phyloP scores from a whole-genome alignment of 2,329 filamentous ascomycete species.

The Didymella arachidicola region DNA sequence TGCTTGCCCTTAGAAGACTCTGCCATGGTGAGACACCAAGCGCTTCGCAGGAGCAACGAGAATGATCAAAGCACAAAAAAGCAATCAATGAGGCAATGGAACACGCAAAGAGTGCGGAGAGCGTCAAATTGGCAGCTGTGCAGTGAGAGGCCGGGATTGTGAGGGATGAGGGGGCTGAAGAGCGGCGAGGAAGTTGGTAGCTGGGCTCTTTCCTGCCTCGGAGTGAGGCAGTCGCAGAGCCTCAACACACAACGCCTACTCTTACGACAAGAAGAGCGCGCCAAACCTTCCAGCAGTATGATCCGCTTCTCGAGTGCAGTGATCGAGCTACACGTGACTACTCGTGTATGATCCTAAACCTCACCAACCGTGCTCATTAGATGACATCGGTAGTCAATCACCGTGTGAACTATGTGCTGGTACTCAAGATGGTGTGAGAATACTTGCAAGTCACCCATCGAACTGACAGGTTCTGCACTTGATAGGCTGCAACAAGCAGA shows the following conservation, averaged over 20 bases:
- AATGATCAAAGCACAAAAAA: not conserved
- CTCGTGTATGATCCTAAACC: not conserved
- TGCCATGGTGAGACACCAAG: constrained; percentile 22
- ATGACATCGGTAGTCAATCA: not conserved
- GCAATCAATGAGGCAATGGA: not conserved
- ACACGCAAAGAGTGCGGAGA: not conserved
- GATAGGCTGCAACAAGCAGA: not conserved
- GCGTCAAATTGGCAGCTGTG: not conserved
- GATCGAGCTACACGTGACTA: not conserved
- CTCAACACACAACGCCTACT: not conserved
- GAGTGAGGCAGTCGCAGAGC: constrained; percentile 26
- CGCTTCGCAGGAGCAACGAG: not conserved
- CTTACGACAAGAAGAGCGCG: not conserved
- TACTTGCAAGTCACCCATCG: not conserved
- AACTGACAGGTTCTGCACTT: not conserved
- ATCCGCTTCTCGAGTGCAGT: not conserved
- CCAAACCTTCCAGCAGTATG: not conserved
- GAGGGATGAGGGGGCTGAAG: not conserved
- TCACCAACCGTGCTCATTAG: not conserved
- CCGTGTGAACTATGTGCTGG: not conserved
- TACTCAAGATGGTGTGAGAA: not conserved
- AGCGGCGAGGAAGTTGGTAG: constrained; percentile 18
- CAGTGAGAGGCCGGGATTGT: not conserved
- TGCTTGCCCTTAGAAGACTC: constrained; percentile 21
- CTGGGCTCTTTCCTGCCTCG: constrained; percentile 23